These are phyloP conservation scores for Aspergillus nanangensis DNA, from an alignment of 495 filamentous ascomycete species.

Conservation along the genomic window DNA sequence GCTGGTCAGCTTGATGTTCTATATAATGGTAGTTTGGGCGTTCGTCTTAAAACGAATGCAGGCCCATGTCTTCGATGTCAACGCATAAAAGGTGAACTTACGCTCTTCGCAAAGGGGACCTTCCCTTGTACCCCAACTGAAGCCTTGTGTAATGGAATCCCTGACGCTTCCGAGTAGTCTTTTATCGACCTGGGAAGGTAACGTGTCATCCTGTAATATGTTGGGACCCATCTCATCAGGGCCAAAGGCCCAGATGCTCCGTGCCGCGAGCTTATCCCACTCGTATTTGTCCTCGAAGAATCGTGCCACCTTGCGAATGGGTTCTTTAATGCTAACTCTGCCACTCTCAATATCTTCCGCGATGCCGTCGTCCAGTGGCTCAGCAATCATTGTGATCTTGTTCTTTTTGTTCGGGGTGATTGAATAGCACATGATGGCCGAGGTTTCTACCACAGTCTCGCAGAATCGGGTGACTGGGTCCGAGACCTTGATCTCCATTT, in stretches of 20 bases:
- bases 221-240: constrained; percentile 95
- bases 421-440: constrained; percentile 95
- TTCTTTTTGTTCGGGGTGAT: constrained; percentile 99
- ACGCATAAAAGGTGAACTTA: constrained; percentile 45
- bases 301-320: constrained; percentile 86
- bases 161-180: constrained; percentile 81
- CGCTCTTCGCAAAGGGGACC: constrained; percentile 97
- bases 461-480: constrained; percentile 97
- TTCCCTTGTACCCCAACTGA: constrained; percentile 92
- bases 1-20: neutral
- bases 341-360: constrained; percentile 93
- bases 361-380: constrained; percentile 90
- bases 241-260: constrained; percentile 98
- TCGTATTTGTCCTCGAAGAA: constrained; percentile 98
- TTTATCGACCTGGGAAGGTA: constrained; percentile 86
- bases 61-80: neutral
- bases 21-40: too few species aligned
- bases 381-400: constrained; percentile 97
- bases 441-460: constrained; percentile 97
- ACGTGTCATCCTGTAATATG: constrained; percentile 93
- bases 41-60: too few species aligned
- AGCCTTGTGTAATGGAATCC: constrained; percentile 90
- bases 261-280: constrained; percentile 89
- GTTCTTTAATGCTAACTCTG: constrained; percentile 86
- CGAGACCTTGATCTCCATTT: constrained; percentile 98